Evolutionary conservation across 164 flowering plant genomes (phyloP), one percentile per base, ranked within the genome.

Genomic region (Dillenia turbinata): DNA sequence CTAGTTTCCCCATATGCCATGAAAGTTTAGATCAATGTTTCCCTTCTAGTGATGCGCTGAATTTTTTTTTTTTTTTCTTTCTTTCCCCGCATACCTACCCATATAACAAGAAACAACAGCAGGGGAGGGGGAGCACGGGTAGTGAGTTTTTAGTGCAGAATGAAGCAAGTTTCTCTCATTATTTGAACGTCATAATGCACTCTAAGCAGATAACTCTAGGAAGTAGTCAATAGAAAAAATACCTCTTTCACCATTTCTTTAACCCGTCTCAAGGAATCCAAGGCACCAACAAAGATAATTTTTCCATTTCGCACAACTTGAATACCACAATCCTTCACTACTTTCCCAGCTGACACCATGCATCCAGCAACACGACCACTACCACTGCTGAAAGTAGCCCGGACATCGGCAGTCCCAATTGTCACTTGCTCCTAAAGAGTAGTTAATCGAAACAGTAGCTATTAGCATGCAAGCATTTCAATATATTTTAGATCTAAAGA

Each of bases 281-380:
- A 78, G 19, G 68, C 73, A 49, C 97, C 96, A 68, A 70, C 79
- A 67, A 83, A 63, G 44, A 85, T 79, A 56, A 73, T 70, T 71
- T 78, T 88, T 12, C 92, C 78, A 10, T 78, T 84, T 61, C 97
- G 78, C 33, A 74, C 45, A 2, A 93, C 79, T 45, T 78, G 84
- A 66, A 90, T 67, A 43, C 93, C 93, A 76, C 92, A 90, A 61
- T 79, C 89, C 72, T 84, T 87, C 65, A 73, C 79, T 9, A 90
- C 60, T 68, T 87, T 90, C 57, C 98, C 98, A 57, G 88, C 96
- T 12, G 81, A 78, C 52, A 90, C 86, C 90, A 90, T 88, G 79
- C 98, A 93, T 65, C 98, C 98, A 71, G 94, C 97, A 77, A 84
- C 88, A 64, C 87, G 92, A 61, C 96, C 92, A 75, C 97, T 93